phyloP scores from a whole-genome alignment of 805 yeast species.

The Torulaspora maleeae region DNA sequence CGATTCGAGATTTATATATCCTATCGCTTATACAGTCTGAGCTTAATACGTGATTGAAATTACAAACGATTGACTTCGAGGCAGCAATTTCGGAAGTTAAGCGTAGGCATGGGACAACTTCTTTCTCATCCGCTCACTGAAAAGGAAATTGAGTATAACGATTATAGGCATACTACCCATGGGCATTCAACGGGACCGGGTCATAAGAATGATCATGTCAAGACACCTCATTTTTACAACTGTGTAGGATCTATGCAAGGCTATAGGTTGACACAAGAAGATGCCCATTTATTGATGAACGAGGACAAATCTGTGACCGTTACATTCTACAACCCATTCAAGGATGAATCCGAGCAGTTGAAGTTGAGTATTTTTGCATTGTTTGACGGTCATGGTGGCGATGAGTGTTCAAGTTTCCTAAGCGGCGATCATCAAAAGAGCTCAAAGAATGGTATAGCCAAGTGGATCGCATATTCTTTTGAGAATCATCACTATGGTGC shows the following conservation, averaged over 20 bases:
- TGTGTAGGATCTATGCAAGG: slow-evolving; percentile 77
- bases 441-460: slow-evolving; percentile 25
- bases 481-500: slow-evolving; percentile 31
- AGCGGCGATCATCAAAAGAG: slow-evolving; percentile 30
- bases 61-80: neutral
- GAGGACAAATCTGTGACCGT: slow-evolving; percentile 41
- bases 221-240: slow-evolving; percentile 44
- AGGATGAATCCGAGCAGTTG: slow-evolving; percentile 24
- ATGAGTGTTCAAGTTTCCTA: slow-evolving; percentile 52
- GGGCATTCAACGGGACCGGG: slow-evolving; percentile 9
- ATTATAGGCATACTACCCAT: slow-evolving; percentile 28
- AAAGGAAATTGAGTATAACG: slow-evolving; percentile 48
- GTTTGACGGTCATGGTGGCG: slow-evolving; percentile 83
- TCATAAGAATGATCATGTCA: neutral
- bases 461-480: slow-evolving; percentile 31
- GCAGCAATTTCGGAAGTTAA: neutral
- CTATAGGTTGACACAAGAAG: slow-evolving; percentile 69
- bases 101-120: slow-evolving; percentile 58
- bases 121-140: slow-evolving; percentile 72
- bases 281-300: slow-evolving; percentile 56
- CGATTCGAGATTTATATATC: neutral
- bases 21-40: neutral
- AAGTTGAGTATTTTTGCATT: slow-evolving; percentile 54
- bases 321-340: slow-evolving; percentile 29
- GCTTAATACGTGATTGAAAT: neutral